Evolutionary conservation across 202 grass and related monocot genomes (phyloP).

Genomic region (Schoenoplectus tabernaemontani): DNA sequence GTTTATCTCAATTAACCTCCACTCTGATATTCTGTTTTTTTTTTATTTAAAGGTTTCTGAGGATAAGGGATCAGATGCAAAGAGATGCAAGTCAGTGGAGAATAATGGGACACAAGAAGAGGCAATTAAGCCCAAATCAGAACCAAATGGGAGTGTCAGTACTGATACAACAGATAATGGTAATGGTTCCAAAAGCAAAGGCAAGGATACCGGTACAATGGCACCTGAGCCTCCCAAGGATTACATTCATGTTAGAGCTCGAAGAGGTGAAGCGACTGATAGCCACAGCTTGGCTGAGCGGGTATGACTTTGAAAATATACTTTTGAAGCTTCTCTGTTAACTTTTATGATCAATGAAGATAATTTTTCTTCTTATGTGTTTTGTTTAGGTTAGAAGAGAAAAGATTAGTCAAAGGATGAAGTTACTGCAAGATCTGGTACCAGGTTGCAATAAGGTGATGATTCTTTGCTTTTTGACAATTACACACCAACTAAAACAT

Average conservation of each 20-base stretch:
- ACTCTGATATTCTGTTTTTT: background rate
- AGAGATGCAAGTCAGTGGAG: constrained; percentile 61
- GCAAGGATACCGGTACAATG: constrained; percentile 49
- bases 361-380: background rate
- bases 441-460: constrained; percentile 96
- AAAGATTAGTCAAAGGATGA: constrained; percentile 98
- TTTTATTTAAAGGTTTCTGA: constrained; percentile 29
- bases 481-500: background rate
- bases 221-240: constrained; percentile 58
- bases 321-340: constrained; percentile 3
- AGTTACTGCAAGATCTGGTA: constrained; percentile 96
- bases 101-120: constrained; percentile 49
- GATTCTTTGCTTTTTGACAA: background rate
- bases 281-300: constrained; percentile 97
- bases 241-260: constrained; percentile 92
- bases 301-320: constrained; percentile 36
- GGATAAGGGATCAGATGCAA: constrained; percentile 44
- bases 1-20: background rate
- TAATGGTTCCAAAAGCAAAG: constrained; percentile 52
- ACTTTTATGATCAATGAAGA: background rate
- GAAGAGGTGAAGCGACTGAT: constrained; percentile 95
- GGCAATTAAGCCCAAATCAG: constrained; percentile 53
- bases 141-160: constrained; percentile 48
- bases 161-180: constrained; percentile 36
- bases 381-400: constrained; percentile 80